These are phyloP conservation scores for Wickerhamomyces sp. DNA, from an alignment of 1,139 yeast genomes.

Conservation along the genomic window DNA sequence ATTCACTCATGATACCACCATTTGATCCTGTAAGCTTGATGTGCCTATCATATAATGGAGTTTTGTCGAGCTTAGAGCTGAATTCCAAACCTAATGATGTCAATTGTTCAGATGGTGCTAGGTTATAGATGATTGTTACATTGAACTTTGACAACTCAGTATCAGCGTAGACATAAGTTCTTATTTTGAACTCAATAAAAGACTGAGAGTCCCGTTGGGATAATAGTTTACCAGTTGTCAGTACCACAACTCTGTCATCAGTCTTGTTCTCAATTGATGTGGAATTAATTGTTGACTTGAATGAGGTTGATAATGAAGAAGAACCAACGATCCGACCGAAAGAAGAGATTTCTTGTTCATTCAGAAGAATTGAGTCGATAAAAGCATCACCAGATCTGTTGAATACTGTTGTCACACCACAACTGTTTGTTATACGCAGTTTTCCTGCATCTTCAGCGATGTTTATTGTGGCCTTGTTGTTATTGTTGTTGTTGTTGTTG, in stretches of 20 bases:
- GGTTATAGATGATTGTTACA: background rate
- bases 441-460: background rate
- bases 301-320: background rate
- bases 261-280: background rate
- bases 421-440: background rate
- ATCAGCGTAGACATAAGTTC: background rate
- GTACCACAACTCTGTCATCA: background rate
- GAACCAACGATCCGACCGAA: slow-evolving; percentile 4
- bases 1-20: slow-evolving; percentile 1
- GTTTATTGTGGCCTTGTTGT: no score
- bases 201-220: background rate
- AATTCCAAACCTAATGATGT: background rate
- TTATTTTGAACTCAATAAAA: background rate
- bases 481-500: background rate
- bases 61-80: background rate
- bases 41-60: slow-evolving; percentile 1
- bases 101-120: background rate
- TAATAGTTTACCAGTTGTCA: background rate
- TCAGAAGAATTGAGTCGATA: background rate
- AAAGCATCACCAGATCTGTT: background rate
- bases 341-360: background rate
- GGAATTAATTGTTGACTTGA: background rate
- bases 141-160: background rate
- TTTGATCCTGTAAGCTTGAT: background rate
- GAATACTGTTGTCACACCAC: background rate